Evolutionary conservation across 352 stramenopile species (phyloP).

Genomic region (Vaucheria bursata): DNA sequence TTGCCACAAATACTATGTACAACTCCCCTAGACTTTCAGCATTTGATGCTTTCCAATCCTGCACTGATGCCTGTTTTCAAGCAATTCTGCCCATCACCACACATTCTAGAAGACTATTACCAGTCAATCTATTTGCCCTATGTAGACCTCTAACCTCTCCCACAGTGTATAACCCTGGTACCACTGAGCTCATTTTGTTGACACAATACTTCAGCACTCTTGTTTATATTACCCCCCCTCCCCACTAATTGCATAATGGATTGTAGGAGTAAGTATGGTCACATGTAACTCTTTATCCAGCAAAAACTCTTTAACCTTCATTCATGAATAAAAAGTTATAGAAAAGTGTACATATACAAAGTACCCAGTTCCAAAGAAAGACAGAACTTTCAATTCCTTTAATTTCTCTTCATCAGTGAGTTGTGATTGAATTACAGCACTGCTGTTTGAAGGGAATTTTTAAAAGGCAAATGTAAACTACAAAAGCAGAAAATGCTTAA

Average conservation of each 20-base stretch:
- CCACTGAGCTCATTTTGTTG: slow-evolving; percentile 47
- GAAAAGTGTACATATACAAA: neutral
- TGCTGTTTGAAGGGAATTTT: no score
- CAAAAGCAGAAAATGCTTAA: neutral
- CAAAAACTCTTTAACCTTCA: neutral
- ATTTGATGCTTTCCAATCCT: neutral
- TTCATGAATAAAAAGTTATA: no score
- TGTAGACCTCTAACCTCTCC: slow-evolving; percentile 78
- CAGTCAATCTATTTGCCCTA: slow-evolving; percentile 67
- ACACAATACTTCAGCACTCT: slow-evolving; percentile 58
- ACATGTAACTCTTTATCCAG: neutral
- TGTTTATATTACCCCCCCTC: slow-evolving; percentile 67
- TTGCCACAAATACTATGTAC: no score
- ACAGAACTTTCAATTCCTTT: no score
- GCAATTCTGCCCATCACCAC: slow-evolving; percentile 78
- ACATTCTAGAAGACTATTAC: slow-evolving; percentile 77
- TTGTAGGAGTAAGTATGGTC: slow-evolving; percentile 54
- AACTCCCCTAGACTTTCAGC: neutral
- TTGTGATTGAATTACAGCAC: no score
- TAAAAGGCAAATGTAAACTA: neutral
- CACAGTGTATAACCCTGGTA: slow-evolving; percentile 60
- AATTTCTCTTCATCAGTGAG: no score
- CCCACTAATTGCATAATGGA: slow-evolving; percentile 59
- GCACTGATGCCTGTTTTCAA: slow-evolving; percentile 44
- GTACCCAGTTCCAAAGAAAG: no score